Percentiles rank a stretch among this genome's conserved stretches.
phyloP scores from a whole-genome alignment of 2,329 filamentous ascomycete genomes.

The Xylariales sp. region DNA sequence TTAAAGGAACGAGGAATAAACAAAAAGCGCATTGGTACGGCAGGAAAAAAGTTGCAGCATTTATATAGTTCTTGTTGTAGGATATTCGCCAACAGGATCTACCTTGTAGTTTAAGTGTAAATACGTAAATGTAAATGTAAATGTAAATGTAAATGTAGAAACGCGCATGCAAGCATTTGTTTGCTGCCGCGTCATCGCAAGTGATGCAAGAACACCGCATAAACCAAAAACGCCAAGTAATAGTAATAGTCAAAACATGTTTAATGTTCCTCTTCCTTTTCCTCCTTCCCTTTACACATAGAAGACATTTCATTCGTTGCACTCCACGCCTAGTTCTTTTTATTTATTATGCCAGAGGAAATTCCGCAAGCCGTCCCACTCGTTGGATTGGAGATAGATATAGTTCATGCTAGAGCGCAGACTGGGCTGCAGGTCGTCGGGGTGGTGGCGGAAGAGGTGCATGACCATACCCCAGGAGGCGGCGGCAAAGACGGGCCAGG shows the following conservation, averaged over 20 bases:
- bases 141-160: slow-evolving; percentile 24
- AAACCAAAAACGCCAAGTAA: slow-evolving; percentile 27
- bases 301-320: slow-evolving; percentile 2
- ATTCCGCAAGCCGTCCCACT: slow-evolving; percentile 88
- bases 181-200: neutral
- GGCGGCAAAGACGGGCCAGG: slow-evolving; percentile 93
- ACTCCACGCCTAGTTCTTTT: neutral
- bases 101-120: neutral
- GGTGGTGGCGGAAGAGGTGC: slow-evolving; percentile 93
- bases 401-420: slow-evolving; percentile 97
- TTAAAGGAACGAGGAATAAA: neutral
- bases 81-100: slow-evolving; percentile 18
- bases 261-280: neutral
- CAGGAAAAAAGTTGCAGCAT: slow-evolving; percentile 13
- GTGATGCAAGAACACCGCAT: slow-evolving; percentile 17
- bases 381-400: slow-evolving; percentile 90
- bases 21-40: neutral
- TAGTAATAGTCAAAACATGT: slow-evolving; percentile 31
- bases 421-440: slow-evolving; percentile 90
- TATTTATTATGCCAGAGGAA: slow-evolving; percentile 86
- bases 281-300: neutral
- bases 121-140: slow-evolving; percentile 10
- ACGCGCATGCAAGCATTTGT: slow-evolving; percentile 9
- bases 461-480: slow-evolving; percentile 94
- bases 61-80: slow-evolving; percentile 26